These are phyloP conservation scores for Candida suzukii DNA, from an alignment of 805 yeast genomes.

Conservation along the genomic window DNA sequence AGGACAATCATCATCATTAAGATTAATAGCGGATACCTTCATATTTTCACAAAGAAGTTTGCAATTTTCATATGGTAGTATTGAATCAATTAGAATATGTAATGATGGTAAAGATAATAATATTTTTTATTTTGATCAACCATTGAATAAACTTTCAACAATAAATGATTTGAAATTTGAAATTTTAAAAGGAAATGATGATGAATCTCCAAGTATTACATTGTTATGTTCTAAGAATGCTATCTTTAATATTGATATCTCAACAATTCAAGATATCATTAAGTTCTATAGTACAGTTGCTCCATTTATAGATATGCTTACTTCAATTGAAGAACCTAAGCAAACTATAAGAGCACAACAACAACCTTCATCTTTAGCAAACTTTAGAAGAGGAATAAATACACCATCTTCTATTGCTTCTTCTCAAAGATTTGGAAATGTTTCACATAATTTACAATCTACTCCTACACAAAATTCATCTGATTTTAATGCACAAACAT, in stretches of 20 bases:
- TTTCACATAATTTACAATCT: background rate
- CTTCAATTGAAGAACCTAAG: no score
- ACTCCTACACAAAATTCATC: background rate
- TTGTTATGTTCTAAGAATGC: conserved; percentile 38
- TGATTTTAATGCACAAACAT: conserved; percentile 32
- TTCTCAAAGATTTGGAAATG: no score
- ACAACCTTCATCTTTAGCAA: no score
- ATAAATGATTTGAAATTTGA: conserved; percentile 52
- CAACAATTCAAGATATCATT: conserved; percentile 1
- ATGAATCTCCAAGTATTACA: conserved; percentile 24
- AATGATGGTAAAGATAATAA: conserved; percentile 11
- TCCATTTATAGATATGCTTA: conserved; percentile 8
- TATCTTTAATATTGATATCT: conserved; percentile 11
- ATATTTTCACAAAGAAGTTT: conserved; percentile 37
- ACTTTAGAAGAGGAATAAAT: background rate
- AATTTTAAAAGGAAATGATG: conserved; percentile 21
- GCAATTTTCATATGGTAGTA: conserved; percentile 39
- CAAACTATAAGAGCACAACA: no score
- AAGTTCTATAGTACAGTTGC: conserved; percentile 6
- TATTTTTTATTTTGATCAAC: conserved; percentile 21
- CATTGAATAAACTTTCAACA: conserved; percentile 6
- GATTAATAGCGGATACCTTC: conserved; percentile 21
- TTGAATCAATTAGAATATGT: conserved; percentile 27
- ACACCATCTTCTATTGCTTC: background rate
- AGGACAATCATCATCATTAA: no score